Evolutionary conservation across 1,284 basidiomycete species (phyloP), one percentile per base, ranked within the genome.

Genomic region (Cryptococcus sp.): DNA sequence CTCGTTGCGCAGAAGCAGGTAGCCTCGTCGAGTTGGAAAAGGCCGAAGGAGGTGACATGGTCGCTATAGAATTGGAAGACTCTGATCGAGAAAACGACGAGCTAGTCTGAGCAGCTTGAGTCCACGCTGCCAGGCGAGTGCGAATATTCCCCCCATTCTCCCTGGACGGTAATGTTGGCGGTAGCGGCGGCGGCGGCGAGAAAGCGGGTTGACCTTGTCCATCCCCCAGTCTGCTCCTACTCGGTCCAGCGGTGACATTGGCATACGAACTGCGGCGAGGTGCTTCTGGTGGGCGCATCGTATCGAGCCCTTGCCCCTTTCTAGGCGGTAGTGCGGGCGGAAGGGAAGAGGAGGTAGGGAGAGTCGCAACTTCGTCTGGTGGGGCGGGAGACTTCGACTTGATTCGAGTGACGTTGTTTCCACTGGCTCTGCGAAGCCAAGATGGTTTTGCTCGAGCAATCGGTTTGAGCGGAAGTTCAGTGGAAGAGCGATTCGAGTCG

Each of bases 381-480:
- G 51, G 43, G 1, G 56, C 57, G 1, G 69, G 69, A 0, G 58
- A 62, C 23, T 59, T 60, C 14, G 66, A 65, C 41, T 68, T 71
- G 16, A 58, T 50, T 7, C 68, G 55, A 23, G 31, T 23, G 65
- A 46, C 5, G 53, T 54, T 14, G 59, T 60, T 59, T 34, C 62
- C 62, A 37, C 58, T 62, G 0, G 66, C 66, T 11, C 69, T 57
- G 51, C 60, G 55, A 5, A 69, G 53, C 69, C 69, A 71, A 11
- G 56, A 62, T 4, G 67, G 63, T 51, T 69, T 69, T 14, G 59
- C 48, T 31, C 60, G 58, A 3, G 63, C 49, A 3, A 53, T 26
- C 1, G 66, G 62, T 47, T 61, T 67, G 14, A 45, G 19, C 21
- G 43, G 36, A 2, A 37, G 26, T 25, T 63, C 57, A 12, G 54